Conservation (phyloP, 208 protist genomes). For the Naegleria gruberi region DNA sequence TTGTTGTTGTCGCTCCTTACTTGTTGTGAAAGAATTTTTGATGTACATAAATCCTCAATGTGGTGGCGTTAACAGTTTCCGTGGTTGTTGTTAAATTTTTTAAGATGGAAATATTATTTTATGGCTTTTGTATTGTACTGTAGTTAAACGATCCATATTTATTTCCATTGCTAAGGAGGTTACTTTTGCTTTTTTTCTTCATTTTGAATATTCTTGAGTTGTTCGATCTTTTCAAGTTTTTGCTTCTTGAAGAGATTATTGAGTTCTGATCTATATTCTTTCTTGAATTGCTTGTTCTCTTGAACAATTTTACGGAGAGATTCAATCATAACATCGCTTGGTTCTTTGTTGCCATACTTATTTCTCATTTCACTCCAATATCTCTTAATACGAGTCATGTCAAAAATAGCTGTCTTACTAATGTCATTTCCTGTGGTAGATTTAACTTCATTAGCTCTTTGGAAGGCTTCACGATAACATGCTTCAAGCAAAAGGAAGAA, state of each 20-base stretch:
- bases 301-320: neutral
- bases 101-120: too few species aligned
- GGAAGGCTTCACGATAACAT: neutral
- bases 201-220: neutral
- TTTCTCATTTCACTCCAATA: neutral
- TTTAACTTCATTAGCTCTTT: neutral
- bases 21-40: too few species aligned
- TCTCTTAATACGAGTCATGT: neutral
- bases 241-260: neutral
- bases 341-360: neutral
- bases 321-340: neutral
- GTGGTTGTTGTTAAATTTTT: too few species aligned
- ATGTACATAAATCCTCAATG: too few species aligned
- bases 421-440: neutral
- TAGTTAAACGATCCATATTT: too few species aligned
- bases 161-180: too few species aligned
- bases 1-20: too few species aligned
- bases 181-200: too few species aligned
- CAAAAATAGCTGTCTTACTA: neutral
- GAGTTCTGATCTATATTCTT: neutral
- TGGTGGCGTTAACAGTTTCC: too few species aligned
- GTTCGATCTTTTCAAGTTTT: neutral
- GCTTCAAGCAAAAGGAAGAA: neutral
- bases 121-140: too few species aligned
- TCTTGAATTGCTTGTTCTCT: neutral